Conservation (phyloP, 1,139 yeast species). For the Hyphopichia fennica region DNA sequence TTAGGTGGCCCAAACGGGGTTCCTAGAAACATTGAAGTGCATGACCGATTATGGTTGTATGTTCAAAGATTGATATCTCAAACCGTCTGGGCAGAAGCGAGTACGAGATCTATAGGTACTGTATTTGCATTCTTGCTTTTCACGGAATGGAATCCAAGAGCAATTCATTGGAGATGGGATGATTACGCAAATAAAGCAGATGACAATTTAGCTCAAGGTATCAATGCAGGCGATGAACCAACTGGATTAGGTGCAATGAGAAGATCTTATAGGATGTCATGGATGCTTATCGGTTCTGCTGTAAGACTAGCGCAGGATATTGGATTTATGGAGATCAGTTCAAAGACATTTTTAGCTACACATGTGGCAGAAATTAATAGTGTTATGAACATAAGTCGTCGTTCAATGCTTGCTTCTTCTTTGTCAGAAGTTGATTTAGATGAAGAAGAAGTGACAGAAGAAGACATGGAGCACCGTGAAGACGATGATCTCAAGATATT, state of each 20-base stretch:
- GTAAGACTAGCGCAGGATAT: conserved; percentile 85
- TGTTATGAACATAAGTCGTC: conserved; percentile 67
- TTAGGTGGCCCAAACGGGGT: conserved; percentile 23
- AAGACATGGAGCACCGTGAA: conserved; percentile 28
- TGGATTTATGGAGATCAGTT: conserved; percentile 73
- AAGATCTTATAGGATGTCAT: conserved; percentile 85
- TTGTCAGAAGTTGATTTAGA: conserved; percentile 62
- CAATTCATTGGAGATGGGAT: conserved; percentile 85
- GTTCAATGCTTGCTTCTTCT: conserved; percentile 69
- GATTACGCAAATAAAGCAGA: conserved; percentile 77
- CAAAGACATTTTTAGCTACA: conserved; percentile 77
- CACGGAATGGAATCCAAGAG: conserved; percentile 95
- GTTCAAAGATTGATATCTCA: conserved; percentile 81
- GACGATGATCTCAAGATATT: conserved; percentile 33
- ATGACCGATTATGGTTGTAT: conserved; percentile 78
- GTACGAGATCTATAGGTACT: conserved; percentile 84
- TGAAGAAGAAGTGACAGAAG: conserved; percentile 40
- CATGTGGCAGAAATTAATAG: conserved; percentile 80
- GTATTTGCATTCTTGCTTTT: conserved; percentile 81
- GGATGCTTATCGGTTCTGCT: conserved; percentile 90
- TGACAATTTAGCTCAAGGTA: conserved; percentile 21
- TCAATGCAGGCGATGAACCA: conserved; percentile 31
- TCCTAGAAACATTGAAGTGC: conserved; percentile 60
- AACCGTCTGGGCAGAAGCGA: conserved; percentile 94
- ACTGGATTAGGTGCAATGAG: conserved; percentile 86